Base-by-base conservation (phyloP, 2,329 filamentous ascomycete genomes). In the Fusarium agapanthi region DNA sequence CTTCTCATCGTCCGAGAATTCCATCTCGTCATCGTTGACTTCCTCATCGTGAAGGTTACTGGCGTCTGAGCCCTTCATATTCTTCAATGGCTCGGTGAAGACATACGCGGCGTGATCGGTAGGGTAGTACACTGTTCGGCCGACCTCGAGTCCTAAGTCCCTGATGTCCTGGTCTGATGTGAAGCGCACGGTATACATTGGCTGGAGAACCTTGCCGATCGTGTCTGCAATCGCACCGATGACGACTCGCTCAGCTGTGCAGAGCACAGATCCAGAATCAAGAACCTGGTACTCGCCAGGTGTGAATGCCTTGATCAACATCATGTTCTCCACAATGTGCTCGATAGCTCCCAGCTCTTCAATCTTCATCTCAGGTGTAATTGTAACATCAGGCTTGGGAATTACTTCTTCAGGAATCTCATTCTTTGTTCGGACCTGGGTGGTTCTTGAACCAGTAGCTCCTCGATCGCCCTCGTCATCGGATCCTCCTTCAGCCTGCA, bases 21-120 rank as follows among this genome's bases (percentile, higher is more conserved):
- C 96, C 75, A 94, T 89, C 80, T 98, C 95, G 41, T 97, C 93
- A 37, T 93, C 92, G 22, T 84, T 90, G 13, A 95, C 88, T 83
- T 98, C 95, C 81, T 99, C 96, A 75, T 98, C 96, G 81, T 97
- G 93, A 61, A 97, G 88, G 79, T 98, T 98, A 57, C 94, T 97
- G 14, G 96, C 95, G 81, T 99, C 96, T 15, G 94, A 96, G 67
- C 95, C 94, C 83, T 97, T 98, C 77, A 92, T 80, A 58, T 87
- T 88, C 81, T 92, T 93, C 64, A 98, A 85, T 12, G 92, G 90
- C 80, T 96, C 89, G 0, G 95, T 98, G 79, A 97, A 96, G 61
- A 97, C 94, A 76, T 92, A 97, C 1, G 88, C 91, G 44, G 94
- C 94, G 80, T 96, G 92, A 14, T 89, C 85, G 48, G 92, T 88